phyloP scores from a whole-genome alignment of 1,284 basidiomycete genomes.

The Cryptococcus deneoformans region DNA sequence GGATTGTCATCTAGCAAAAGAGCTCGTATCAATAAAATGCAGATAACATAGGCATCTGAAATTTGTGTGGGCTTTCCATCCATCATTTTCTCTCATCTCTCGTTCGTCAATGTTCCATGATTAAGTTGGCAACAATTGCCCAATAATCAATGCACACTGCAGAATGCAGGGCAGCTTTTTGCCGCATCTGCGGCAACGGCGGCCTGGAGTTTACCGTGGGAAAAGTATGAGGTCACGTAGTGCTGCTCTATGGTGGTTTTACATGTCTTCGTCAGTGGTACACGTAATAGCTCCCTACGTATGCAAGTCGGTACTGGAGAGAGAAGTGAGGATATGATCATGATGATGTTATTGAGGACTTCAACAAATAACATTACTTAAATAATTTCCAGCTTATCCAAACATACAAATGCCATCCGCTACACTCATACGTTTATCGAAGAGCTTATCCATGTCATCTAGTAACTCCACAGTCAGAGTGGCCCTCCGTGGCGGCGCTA shows the following conservation, averaged over 20 bases:
- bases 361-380: no score
- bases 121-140: background rate
- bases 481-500: slow-evolving; percentile 56
- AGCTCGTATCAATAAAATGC: background rate
- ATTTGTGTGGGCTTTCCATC: background rate
- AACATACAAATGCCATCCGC: background rate
- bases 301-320: no score
- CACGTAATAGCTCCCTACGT: no score
- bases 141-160: no score
- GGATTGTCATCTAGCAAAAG: background rate
- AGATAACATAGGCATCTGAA: background rate
- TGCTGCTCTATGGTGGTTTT: no score
- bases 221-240: no score
- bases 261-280: no score
- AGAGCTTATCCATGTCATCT: background rate
- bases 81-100: background rate
- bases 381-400: background rate
- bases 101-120: background rate
- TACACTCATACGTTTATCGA: background rate
- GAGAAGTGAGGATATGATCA: no score
- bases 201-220: no score
- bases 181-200: no score
- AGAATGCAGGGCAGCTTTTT: no score
- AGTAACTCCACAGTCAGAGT: slow-evolving; percentile 14
- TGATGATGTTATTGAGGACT: no score